Evolutionary conservation across 1,284 basidiomycete genomes (phyloP), one percentile per base, ranked within the genome.

Genomic region (Coriolopsis trogii): DNA sequence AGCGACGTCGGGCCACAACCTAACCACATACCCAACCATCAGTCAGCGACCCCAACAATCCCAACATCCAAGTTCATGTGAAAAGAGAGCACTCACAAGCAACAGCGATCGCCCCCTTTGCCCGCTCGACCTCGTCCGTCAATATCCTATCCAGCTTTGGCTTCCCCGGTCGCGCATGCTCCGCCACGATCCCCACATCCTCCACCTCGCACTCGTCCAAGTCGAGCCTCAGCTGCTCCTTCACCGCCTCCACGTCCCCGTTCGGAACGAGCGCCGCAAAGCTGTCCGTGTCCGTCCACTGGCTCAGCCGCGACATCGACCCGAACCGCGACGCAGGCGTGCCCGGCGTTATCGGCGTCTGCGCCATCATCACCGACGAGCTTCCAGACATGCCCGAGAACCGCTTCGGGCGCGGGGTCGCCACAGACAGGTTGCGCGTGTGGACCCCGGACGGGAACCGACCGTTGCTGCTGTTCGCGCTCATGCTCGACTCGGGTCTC

Each of bases 1-100:
- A 93, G 74, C 16, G 86, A 86, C 1, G 78, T 76, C 0, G 91
- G 91, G 5, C 90, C 91, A 62, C 91, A 93, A 52, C 84, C 85
- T 87, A 53, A n/a, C n/a, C 5, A 46, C 29, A 29, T 9, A 18
- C 6, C 18, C 33, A 37, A 15, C 25, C 21, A 24, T 13, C 24
- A 16, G 20, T 50, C 33, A 30, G 10, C 21, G 55, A 24, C 6
- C 18, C 16, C 38, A 15, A 42, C 44, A 24, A 2, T 31, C 2
- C 30, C 25, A 23, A 10, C 24, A 30, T 13, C 41, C 18, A 36
- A 26, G 40, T 10, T 21, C 29, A 39, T 20, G 26, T 4, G 9
- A 31, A 51, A 24, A 30, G 45, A 24, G 12, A 24, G 13, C 18
- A 77, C 85, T 74, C 60, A 82, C 87, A 89, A 25, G 84, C 85